These are phyloP conservation scores for Tetrahymena elliotti DNA, from an alignment of 73 alveolate genomes.

Conservation along the genomic window DNA sequence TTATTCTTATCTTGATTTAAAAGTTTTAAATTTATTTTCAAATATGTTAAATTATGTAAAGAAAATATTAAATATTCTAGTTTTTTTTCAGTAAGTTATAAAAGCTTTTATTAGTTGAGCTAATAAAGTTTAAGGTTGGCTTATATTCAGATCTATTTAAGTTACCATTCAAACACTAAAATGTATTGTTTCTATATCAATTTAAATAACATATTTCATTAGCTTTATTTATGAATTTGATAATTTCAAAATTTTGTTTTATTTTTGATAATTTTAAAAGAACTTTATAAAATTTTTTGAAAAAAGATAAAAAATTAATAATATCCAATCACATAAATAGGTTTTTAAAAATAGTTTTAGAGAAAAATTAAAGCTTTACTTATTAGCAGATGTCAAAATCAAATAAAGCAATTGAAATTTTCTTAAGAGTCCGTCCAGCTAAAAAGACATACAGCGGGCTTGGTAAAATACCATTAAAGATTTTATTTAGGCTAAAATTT, in stretches of 20 bases:
- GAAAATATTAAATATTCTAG: not conserved
- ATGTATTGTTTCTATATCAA: not conserved
- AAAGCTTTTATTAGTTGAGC: too few relatives aligned
- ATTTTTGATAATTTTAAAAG: not conserved
- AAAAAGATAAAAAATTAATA: not conserved
- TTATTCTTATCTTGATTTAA: too few relatives aligned
- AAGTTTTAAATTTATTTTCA: too few relatives aligned
- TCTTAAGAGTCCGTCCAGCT: slow-evolving; percentile 65
- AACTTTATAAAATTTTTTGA: not conserved
- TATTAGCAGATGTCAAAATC: not conserved
- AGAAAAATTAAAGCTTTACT: not conserved
- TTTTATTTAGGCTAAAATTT: slow-evolving; percentile 41
- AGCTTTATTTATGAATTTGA: not conserved
- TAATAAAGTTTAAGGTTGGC: not conserved
- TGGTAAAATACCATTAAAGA: slow-evolving; percentile 3
- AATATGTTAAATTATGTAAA: too few relatives aligned
- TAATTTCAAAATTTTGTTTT: not conserved
- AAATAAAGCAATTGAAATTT: slow-evolving; percentile 50
- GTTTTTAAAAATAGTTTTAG: not conserved
- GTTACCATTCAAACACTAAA: not conserved
- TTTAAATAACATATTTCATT: not conserved
- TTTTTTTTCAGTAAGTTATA: too few relatives aligned
- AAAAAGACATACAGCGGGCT: slow-evolving; percentile 44
- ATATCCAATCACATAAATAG: not conserved
- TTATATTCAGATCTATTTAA: not conserved